Evolutionary conservation across 306 rosid genomes (phyloP), one percentile per base, ranked within the genome.

Genomic region (Corylus avellana): DNA sequence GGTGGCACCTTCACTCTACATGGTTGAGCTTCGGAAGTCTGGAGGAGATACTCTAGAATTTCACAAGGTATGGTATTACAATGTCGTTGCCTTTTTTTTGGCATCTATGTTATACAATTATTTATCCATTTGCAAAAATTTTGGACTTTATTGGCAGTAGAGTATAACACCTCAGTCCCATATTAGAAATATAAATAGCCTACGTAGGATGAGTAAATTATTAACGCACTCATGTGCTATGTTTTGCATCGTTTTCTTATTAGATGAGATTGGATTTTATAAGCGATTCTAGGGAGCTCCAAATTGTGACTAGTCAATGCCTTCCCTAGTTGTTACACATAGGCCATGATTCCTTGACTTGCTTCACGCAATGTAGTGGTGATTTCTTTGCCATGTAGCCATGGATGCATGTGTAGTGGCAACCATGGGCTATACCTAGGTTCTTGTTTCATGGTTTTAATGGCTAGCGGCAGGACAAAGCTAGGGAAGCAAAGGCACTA

Each of bases 11-110:
- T 91, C 94, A 14, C 86, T 95, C 73, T 89, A 89, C 86, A 90
- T 95, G 92, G 98, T 95, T 76, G 97, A 95, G 89, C 77, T 95
- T 59, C 97, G 98, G 58, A 95, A 92, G 83, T 82, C 97, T 18
- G 91, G 86, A 47, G 98, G 98, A 56, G 98, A 95, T 74, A 95
- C 98, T 77, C 75, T 95, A 73, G 98, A 95, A 88, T 95, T 95
- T 87, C 97, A 91, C 81, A 88, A 89, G 88, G 97, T 91, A 89
- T 73, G 32, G 47, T 75, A 7, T 62, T 63, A 22, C 37, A 70
- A 11, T 5, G 55, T 63, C 17, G 32, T 42, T 51, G 63, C 81
- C 27, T 59, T 16, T 14, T 0, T 4, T 0, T 4, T 42, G 20
- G 70, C 62, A 37, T 58, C 63, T 59, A 35, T 12, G 29, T 75